Evolutionary conservation across 176 grass and related monocot genomes (phyloP).

Genomic region (Secale cereale): DNA sequence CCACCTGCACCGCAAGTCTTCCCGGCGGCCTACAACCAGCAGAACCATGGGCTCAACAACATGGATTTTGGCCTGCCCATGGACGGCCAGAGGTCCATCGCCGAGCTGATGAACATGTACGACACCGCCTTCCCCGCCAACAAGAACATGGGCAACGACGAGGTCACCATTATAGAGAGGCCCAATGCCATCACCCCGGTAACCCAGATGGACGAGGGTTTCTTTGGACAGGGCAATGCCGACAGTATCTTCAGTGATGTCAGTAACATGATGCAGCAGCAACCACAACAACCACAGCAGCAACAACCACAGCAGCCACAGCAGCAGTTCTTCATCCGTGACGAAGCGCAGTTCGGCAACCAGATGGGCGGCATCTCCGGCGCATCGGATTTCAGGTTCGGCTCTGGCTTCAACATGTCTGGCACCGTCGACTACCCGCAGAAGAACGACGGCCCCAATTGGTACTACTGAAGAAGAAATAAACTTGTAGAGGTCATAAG

Average conservation of each 20-base stretch:
- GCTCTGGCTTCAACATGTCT: conserved; percentile 50
- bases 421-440: conserved; percentile 40
- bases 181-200: conserved; percentile 31
- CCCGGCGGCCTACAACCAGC: conserved; percentile 40
- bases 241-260: conserved; percentile 55
- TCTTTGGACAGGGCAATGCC: conserved; percentile 50
- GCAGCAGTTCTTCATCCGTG: conserved; percentile 60
- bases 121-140: conserved; percentile 40
- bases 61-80: conserved; percentile 52
- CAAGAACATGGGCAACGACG: conserved; percentile 49
- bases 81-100: conserved; percentile 67
- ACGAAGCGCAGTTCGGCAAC: conserved; percentile 30
- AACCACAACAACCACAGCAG: conserved; percentile 35
- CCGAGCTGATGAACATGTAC: conserved; percentile 83
- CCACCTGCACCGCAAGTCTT: conserved; percentile 34
- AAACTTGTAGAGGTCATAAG: conserved; percentile 40
- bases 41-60: conserved; percentile 38
- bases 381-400: conserved; percentile 44
- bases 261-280: conserved; percentile 49
- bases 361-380: conserved; percentile 42
- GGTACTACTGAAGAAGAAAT: conserved; percentile 81
- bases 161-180: conserved; percentile 44
- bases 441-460: conserved; percentile 51
- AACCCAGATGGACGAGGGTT: conserved; percentile 55
- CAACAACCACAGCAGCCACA: conserved; percentile 22